Evolutionary conservation across 169 alveolate genomes (phyloP).

Genomic region (Eimeria tenella): DNA sequence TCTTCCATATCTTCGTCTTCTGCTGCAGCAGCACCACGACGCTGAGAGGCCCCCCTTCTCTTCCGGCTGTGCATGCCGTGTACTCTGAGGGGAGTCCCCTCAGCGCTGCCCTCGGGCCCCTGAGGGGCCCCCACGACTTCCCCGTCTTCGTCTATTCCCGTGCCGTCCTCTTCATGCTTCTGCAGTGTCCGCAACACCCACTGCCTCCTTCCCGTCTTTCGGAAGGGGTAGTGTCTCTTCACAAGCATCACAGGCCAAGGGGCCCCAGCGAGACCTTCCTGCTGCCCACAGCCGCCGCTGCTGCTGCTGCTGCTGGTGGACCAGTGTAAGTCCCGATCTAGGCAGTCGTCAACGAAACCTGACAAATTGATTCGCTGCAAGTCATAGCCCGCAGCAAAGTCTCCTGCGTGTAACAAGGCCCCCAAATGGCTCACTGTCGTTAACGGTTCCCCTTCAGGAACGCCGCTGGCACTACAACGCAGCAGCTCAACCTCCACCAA

Average conservation of each 20-base stretch:
- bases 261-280: background rate
- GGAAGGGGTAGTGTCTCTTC: background rate
- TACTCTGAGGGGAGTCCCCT: background rate
- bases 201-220: background rate
- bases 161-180: conserved; percentile 27
- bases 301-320: background rate
- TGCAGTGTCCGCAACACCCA: conserved; percentile 64
- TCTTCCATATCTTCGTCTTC: conserved; percentile 74
- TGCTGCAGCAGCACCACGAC: conserved; percentile 7
- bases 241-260: background rate
- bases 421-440: conserved; percentile 58
- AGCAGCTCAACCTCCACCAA: conserved; percentile 64
- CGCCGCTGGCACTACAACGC: conserved; percentile 69
- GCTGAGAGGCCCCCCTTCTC: background rate
- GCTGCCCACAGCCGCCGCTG: background rate
- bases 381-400: conserved; percentile 71
- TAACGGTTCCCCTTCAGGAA: conserved; percentile 40
- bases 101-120: background rate
- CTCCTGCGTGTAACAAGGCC: conserved; percentile 59
- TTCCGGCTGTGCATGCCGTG: background rate
- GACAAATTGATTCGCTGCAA: conserved; percentile 74
- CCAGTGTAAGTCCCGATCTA: conserved; percentile 21
- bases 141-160: background rate
- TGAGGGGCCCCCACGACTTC: background rate
- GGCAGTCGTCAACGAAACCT: conserved; percentile 69